Conservation (phyloP, 805 yeast species). For the Starmerella khaoyaiensis region DNA sequence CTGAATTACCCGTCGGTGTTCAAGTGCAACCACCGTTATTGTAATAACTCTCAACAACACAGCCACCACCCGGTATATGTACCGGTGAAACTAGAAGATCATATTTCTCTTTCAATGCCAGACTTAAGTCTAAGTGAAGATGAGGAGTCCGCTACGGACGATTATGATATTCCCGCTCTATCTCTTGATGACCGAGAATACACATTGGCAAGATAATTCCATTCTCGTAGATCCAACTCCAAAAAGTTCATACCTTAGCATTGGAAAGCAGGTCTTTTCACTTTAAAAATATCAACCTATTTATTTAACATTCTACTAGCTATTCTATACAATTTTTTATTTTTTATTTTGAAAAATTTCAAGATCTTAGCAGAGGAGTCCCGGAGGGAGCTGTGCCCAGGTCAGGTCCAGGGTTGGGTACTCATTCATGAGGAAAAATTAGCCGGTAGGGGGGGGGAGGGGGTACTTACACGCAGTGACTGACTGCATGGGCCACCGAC, state of each 20-base stretch:
- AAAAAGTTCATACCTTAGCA: background rate
- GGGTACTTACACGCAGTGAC: too few species aligned
- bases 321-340: background rate
- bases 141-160: slow-evolving; percentile 11
- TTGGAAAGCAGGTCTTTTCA: too few species aligned
- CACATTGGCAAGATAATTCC: background rate
- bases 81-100: background rate
- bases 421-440: too few species aligned
- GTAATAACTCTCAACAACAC: background rate
- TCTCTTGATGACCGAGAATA: slow-evolving; percentile 8
- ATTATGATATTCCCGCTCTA: slow-evolving; percentile 11
- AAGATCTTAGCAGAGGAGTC: too few species aligned
- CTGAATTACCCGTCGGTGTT: slow-evolving; percentile 14
- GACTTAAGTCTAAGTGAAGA: slow-evolving; percentile 17
- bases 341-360: too few species aligned
- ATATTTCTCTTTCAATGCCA: slow-evolving; percentile 6
- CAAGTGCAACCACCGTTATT: slow-evolving; percentile 1
- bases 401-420: too few species aligned
- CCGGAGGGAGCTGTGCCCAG: too few species aligned
- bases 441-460: too few species aligned
- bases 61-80: background rate
- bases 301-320: background rate
- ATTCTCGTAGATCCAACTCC: background rate
- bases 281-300: background rate
- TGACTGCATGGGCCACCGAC: too few species aligned